These are phyloP conservation scores for Ascochyta rabiei DNA, from an alignment of 2,329 filamentous ascomycete species.

Conservation along the genomic window DNA sequence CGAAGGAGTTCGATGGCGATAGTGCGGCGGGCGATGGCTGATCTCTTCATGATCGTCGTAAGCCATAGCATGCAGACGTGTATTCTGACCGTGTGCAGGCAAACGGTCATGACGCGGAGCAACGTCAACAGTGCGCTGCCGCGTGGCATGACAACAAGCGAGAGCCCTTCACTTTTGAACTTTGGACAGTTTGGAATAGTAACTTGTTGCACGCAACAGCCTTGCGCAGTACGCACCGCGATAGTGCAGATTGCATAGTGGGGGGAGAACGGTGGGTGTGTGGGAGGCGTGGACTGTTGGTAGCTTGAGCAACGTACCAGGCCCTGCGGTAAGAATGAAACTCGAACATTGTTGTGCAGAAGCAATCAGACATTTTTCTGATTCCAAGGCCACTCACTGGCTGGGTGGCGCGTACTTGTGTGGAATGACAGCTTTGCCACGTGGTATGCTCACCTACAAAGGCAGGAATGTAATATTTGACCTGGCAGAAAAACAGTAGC, in stretches of 20 bases:
- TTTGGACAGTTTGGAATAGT: background rate
- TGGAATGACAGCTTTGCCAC: conserved; percentile 9
- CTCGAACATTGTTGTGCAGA: background rate
- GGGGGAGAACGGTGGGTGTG: background rate
- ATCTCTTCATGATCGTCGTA: conserved; percentile 21
- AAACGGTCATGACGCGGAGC: conserved; percentile 1
- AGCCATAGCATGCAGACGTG: conserved; percentile 13
- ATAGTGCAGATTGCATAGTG: background rate
- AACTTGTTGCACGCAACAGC: background rate
- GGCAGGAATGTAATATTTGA: conserved; percentile 5
- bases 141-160: conserved; percentile 15
- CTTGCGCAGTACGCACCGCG: background rate
- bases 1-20: conserved; percentile 22
- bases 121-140: conserved; percentile 8
- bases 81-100: conserved; percentile 10
- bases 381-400: background rate
- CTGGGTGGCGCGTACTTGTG: background rate
- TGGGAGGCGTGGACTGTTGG: background rate
- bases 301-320: conserved; percentile 1
- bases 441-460: background rate
- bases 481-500: background rate
- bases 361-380: background rate
- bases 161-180: conserved; percentile 1
- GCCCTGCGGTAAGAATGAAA: conserved; percentile 2
- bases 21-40: conserved; percentile 15